Percentiles rank a stretch among this genome's conserved stretches.
phyloP scores from a whole-genome alignment of 805 yeast genomes.

The Cyberlindnera mrakii region DNA sequence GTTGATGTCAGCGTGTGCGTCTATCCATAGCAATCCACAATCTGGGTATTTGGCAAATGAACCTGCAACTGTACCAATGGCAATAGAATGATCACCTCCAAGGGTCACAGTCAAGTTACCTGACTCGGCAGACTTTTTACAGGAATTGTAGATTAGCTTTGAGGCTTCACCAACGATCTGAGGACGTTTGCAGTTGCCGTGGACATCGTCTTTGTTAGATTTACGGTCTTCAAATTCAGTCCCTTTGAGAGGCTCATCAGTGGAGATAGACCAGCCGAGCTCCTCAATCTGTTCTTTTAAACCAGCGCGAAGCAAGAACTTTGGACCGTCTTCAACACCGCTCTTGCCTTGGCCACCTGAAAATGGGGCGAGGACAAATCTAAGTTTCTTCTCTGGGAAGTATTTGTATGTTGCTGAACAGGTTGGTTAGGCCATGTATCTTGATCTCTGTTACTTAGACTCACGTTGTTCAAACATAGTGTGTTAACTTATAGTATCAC shows the following conservation, averaged over 20 bases:
- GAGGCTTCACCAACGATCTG: constrained; percentile 71
- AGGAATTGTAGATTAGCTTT: constrained; percentile 55
- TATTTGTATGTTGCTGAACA: constrained; percentile 39
- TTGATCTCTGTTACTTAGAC: not conserved
- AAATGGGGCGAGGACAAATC: constrained; percentile 87
- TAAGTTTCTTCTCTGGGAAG: constrained; percentile 47
- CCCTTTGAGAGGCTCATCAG: constrained; percentile 49
- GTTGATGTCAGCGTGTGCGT: constrained; percentile 97
- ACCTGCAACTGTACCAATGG: constrained; percentile 88
- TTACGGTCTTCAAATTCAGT: constrained; percentile 39
- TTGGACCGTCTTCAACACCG: constrained; percentile 96
- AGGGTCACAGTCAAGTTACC: constrained; percentile 69
- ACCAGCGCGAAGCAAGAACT: constrained; percentile 67
- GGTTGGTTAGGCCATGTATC: not conserved
- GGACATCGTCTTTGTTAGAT: constrained; percentile 41
- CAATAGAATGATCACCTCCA: constrained; percentile 97
- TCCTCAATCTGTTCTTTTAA: constrained; percentile 52
- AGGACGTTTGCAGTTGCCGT: constrained; percentile 62
- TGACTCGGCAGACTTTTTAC: constrained; percentile 41
- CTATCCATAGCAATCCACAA: constrained; percentile 91
- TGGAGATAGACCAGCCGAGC: constrained; percentile 65
- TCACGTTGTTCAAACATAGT: constrained; percentile 1
- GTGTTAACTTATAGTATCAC: not conserved
- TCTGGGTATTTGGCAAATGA: constrained; percentile 75
- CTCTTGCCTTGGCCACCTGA: constrained; percentile 92